Evolutionary conservation across 192 early-diverging fungal species (phyloP).

Genomic region (Coemansia sp.): DNA sequence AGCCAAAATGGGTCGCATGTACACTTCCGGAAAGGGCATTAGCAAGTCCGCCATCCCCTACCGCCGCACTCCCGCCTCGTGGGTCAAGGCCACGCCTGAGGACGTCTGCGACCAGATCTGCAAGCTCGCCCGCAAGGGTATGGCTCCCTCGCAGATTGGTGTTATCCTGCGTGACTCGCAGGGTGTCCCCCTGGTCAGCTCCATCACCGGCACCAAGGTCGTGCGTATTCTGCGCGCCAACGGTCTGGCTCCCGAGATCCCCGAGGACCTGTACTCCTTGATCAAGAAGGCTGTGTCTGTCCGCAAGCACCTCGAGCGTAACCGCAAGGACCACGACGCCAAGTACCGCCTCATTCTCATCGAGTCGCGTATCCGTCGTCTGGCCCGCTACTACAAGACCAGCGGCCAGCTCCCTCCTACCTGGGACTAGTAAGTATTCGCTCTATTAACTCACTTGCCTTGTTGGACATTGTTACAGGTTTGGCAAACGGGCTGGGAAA

Average conservation of each 20-base stretch:
- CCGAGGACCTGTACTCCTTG: constrained; percentile 98
- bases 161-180: constrained; percentile 95
- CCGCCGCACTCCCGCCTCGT: constrained; percentile 94
- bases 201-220: constrained; percentile 99
- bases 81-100: constrained; percentile 97
- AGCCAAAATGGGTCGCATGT: constrained; percentile 87
- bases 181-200: constrained; percentile 95
- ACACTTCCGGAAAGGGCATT: constrained; percentile 65
- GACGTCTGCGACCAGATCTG: constrained; percentile 97
- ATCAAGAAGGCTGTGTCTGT: constrained; percentile 99
- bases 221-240: constrained; percentile 98
- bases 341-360: constrained; percentile 99
- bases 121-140: constrained; percentile 99
- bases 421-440: constrained; percentile 96
- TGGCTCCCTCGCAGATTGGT: constrained; percentile 98
- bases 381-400: constrained; percentile 99
- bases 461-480: constrained; percentile 41
- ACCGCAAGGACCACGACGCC: constrained; percentile 98
- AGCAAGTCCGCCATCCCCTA: constrained; percentile 54
- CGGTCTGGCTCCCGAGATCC: constrained; percentile 92
- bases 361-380: constrained; percentile 98
- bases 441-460: background rate
- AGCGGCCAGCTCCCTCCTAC: constrained; percentile 92
- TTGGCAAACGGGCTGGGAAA: constrained; percentile 20
- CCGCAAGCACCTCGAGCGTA: constrained; percentile 98